Evolutionary conservation across 805 yeast genomes (phyloP).

Genomic region (Hanseniaspora meyeri): DNA sequence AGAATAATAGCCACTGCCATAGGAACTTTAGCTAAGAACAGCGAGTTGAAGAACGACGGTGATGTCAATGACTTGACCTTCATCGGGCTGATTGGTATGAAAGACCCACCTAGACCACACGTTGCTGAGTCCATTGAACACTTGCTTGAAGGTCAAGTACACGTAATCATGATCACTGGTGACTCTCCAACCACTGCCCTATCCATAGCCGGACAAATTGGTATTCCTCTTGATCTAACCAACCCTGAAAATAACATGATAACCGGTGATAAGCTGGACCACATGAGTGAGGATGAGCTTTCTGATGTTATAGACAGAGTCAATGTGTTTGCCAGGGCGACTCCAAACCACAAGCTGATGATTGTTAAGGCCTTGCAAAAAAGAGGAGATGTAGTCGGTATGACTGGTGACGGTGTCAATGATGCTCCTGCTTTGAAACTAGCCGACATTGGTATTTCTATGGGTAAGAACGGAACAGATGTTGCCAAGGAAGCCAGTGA

Average conservation of each 20-base stretch:
- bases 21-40: slow-evolving; percentile 22
- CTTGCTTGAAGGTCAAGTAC: slow-evolving; percentile 84
- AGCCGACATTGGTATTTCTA: slow-evolving; percentile 91
- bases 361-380: slow-evolving; percentile 81
- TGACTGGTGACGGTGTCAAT: slow-evolving; percentile 99
- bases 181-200: slow-evolving; percentile 80
- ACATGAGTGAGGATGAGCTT: slow-evolving; percentile 57
- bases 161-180: slow-evolving; percentile 96
- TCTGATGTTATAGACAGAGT: slow-evolving; percentile 69
- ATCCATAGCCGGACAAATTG: slow-evolving; percentile 78
- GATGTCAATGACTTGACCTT: slow-evolving; percentile 55
- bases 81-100: slow-evolving; percentile 86
- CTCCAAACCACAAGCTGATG: slow-evolving; percentile 85
- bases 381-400: slow-evolving; percentile 90
- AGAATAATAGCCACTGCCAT: slow-evolving; percentile 75
- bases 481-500: slow-evolving; percentile 98
- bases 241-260: slow-evolving; percentile 57
- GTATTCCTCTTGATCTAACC: slow-evolving; percentile 51
- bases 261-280: slow-evolving; percentile 73
- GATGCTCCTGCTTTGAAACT: slow-evolving; percentile 96
- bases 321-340: slow-evolving; percentile 84
- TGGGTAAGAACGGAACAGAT: slow-evolving; percentile 91
- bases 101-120: slow-evolving; percentile 91
- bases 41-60: slow-evolving; percentile 21
- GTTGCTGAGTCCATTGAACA: slow-evolving; percentile 64